phyloP scores from a whole-genome alignment of 352 stramenopile species.

The Phytophthora citrophthora region DNA sequence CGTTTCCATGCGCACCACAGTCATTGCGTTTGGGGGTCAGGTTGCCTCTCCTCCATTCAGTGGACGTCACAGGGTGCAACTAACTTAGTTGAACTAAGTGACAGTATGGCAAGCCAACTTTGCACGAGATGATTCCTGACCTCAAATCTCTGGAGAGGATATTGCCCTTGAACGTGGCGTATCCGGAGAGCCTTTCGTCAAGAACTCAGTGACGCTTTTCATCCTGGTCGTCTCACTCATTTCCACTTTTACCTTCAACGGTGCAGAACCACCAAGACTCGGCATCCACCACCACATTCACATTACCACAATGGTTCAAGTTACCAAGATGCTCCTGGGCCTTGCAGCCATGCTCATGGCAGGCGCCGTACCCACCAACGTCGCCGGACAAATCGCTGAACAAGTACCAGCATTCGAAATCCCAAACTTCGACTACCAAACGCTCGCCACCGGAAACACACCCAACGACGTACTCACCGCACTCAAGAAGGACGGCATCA shows the following conservation, averaged over 20 bases:
- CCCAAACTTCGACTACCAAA: slow-evolving; percentile 61
- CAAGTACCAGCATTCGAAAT: slow-evolving; percentile 52
- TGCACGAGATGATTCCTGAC: not conserved
- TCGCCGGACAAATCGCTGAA: slow-evolving; percentile 26
- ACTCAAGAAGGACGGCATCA: slow-evolving; percentile 73
- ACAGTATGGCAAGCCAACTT: slow-evolving; percentile 45
- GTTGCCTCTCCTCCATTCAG: slow-evolving; percentile 18
- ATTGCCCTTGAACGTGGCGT: not conserved
- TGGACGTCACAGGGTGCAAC: not conserved
- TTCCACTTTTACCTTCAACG: slow-evolving; percentile 19
- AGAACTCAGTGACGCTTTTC: not conserved
- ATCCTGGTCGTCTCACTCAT: slow-evolving; percentile 15
- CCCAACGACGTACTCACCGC: slow-evolving; percentile 49
- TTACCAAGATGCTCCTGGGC: slow-evolving; percentile 29
- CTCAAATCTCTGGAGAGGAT: slow-evolving; percentile 11
- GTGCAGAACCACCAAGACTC: slow-evolving; percentile 22
- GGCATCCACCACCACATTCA: not conserved
- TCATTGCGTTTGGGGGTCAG: slow-evolving; percentile 4
- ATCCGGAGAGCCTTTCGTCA: not conserved
- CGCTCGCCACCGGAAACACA: slow-evolving; percentile 39
- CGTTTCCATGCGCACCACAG: slow-evolving; percentile 16
- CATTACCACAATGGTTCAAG: slow-evolving; percentile 25
- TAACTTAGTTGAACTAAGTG: not conserved
- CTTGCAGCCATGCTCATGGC: slow-evolving; percentile 22
- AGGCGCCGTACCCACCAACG: slow-evolving; percentile 10